Base-by-base conservation (phyloP, 371 early-diverging fungal genomes). In the Zancudomyces culisetae region DNA sequence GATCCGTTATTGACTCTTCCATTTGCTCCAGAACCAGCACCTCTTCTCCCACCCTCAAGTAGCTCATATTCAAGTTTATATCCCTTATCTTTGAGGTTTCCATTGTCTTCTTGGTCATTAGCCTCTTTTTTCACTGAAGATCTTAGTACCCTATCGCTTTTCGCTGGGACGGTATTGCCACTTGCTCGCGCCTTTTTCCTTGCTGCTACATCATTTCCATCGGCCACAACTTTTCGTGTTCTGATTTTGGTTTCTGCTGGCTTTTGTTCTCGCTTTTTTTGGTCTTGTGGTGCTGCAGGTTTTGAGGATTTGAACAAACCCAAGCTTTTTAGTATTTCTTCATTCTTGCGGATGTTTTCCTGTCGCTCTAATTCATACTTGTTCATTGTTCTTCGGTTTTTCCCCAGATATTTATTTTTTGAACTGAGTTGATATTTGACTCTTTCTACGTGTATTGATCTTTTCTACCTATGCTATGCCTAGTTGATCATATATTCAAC, bases 291-390 rank as follows among this genome's bases (percentile, higher is more conserved):
- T n/a, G n/a, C n/a, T n/a, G n/a, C n/a, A n/a, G n/a, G n/a, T n/a
- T n/a, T n/a, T n/a, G n/a, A n/a, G n/a, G n/a, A n/a, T 15, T 35
- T 35, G 15, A 27, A 39, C 20, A 51, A 12, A 2, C 70, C 52
- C 2, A 71, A 54, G 28, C 54, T 46, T 26, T 56, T 51, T n/a
- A 71, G 45, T 43, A 71, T 55, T 18, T 62, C 71, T 45, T 71
- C 59, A 56, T 73, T 73, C 54, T 72, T 70, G 66, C 57, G 53
- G 43, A 73, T 73, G 42, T 73, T 73, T 30, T 66, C 68, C 40
- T 62, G 47, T 22, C 70, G 64, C 45, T 64, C 51, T 49, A 66
- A 63, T 55, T 71, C 71, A 56, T 71, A 71, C 22, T 53, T 47
- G 30, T 51, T 61, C 49, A 43, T 48, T 19, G 10, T 15, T 6